Percentiles rank a stretch among this genome's conserved stretches.
Conservation (phyloP, 371 early-diverging fungal species). For the Mucor mucedo region DNA sequence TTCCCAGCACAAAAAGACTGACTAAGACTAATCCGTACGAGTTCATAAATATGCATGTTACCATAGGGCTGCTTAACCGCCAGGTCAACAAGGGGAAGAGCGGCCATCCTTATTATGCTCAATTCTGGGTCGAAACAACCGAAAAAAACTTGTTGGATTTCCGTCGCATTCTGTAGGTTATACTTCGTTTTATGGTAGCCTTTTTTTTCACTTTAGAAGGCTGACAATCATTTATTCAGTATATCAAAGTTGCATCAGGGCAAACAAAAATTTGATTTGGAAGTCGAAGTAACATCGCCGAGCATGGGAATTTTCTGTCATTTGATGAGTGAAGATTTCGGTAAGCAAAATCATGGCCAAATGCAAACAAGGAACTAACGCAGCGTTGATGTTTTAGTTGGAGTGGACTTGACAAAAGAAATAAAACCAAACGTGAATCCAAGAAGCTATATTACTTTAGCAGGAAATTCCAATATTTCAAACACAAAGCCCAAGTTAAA, state of each 20-base stretch:
- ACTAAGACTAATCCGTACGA: background rate
- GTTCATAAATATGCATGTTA: constrained; percentile 14
- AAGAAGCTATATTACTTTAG: constrained; percentile 16
- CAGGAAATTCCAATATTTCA: background rate
- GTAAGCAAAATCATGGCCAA: constrained; percentile 16
- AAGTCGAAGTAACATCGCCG: constrained; percentile 13
- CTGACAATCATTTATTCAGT: constrained; percentile 14
- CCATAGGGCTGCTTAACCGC: constrained; percentile 20
- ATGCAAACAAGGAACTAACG: background rate
- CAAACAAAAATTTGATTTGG: constrained; percentile 24
- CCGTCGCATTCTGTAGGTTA: constrained; percentile 45
- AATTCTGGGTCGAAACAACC: constrained; percentile 40
- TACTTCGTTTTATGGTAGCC: background rate
- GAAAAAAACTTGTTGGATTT: constrained; percentile 40
- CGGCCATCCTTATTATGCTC: constrained; percentile 35
- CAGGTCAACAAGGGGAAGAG: constrained; percentile 18
- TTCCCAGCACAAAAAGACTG: background rate
- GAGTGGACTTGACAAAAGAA: constrained; percentile 29
- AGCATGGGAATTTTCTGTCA: constrained; percentile 23
- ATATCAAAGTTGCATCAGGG: constrained; percentile 30
- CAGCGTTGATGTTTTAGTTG: constrained; percentile 30
- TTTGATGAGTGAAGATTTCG: constrained; percentile 47
- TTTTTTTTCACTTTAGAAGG: background rate
- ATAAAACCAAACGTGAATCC: constrained; percentile 20
- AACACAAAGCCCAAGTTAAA: background rate